A percentile compares a stretch with the other conserved stretches of the same genome.
These are phyloP conservation scores for Rhizopogon sp. DNA, from an alignment of 768 basidiomycete species.

Conservation along the genomic window DNA sequence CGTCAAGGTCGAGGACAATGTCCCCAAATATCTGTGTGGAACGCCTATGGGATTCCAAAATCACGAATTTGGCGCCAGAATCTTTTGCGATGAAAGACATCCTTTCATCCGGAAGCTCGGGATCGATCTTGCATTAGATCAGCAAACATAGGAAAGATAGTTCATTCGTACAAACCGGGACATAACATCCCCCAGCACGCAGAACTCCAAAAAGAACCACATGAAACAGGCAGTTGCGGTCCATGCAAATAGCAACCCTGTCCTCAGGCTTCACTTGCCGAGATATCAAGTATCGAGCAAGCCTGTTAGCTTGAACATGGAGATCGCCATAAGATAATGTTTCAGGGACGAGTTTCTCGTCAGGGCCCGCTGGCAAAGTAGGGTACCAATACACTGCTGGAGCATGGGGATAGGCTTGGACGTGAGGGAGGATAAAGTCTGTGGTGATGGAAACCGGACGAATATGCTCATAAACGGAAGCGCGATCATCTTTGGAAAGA, in stretches of 20 bases:
- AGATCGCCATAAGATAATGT: constrained; percentile 29
- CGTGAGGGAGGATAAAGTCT: constrained; percentile 18
- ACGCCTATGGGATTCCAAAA: constrained; percentile 24
- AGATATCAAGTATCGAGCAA: constrained; percentile 37
- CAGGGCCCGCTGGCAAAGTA: constrained; percentile 3
- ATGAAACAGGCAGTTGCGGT: constrained; percentile 38
- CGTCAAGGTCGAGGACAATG: constrained; percentile 14
- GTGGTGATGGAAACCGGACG: constrained; percentile 15
- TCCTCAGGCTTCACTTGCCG: constrained; percentile 32
- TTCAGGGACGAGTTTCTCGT: constrained; percentile 1
- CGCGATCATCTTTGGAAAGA: constrained; percentile 6
- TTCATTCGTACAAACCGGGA: constrained; percentile 33
- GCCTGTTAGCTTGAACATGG: constrained; percentile 31
- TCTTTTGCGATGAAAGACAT: constrained; percentile 41
- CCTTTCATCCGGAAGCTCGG: constrained; percentile 41
- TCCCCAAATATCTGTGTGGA: constrained; percentile 13
- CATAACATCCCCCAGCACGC: constrained; percentile 47
- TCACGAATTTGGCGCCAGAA: constrained; percentile 35
- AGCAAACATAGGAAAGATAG: neutral
- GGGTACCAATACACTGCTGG: constrained; percentile 20
- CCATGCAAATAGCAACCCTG: constrained; percentile 41
- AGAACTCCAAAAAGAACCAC: constrained; percentile 38
- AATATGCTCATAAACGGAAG: constrained; percentile 12
- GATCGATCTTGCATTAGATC: constrained; percentile 37
- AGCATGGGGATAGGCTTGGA: constrained; percentile 8